Base-by-base conservation (phyloP, 2,329 filamentous ascomycete species). In the Cucurbitaria berberidis region DNA sequence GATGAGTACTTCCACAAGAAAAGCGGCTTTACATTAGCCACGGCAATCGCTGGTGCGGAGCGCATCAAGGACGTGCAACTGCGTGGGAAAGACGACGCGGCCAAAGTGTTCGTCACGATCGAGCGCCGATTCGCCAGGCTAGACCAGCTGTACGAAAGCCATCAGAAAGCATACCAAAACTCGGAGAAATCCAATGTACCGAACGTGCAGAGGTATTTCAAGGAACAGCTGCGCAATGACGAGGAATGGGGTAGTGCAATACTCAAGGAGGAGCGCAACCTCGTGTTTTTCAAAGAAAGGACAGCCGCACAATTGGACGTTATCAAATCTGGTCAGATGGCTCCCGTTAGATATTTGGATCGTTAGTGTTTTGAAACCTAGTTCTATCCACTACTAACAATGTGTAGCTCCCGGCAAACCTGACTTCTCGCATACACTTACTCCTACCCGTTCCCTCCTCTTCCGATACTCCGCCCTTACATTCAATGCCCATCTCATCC, bases 401-500 rank as follows among this genome's bases (percentile, higher is more conserved):
- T 35, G 3, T 32, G 51, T 69, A 81, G 82, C 82, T 13, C 81
- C 81, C 18, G 66, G 75, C 2, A 53, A 75, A n/a, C 79, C 86
- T 0, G 78, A 83, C 41, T 84, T 86, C 63, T 78, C 77, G 16
- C 80, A 89, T 62, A 77, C 78, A 0, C 76, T 96, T 21, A 83
- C 77, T 0, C 91, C 92, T 0, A 87, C 87, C 2, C 80, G 84
- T 2, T 79, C 83, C 4, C 83, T 97, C 4, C 85, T 99, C 48
- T 96, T 96, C 77, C 86, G 93, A 53, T 98, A 93, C 80, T 95
- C 89, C 18, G 92, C 92, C 16, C 60, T 84, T 29, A 93, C 90
- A 2, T 93, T 91, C 80, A 99, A 99, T 74, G 91, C 91, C 1
- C 95, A 99, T 75, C 81, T 84, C 15, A 97, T 99, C 63, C 95